A percentile compares a stretch with the other conserved stretches of the same genome.
These are phyloP conservation scores for Saccharomycopsis hybrid DNA, from an alignment of 1,139 yeast genomes.

Conservation along the genomic window DNA sequence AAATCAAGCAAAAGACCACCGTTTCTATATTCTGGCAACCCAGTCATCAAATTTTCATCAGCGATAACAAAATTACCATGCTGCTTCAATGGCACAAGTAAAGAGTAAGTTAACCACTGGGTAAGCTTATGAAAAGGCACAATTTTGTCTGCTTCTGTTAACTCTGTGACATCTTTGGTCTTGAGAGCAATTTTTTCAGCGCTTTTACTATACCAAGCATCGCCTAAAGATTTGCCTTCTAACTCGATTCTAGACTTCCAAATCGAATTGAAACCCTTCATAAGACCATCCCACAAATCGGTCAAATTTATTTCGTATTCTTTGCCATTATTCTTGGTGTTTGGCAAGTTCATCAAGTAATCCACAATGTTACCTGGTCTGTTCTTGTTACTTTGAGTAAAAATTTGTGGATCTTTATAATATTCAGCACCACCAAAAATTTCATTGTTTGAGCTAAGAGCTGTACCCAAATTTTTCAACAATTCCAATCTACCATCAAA, in stretches of 20 bases:
- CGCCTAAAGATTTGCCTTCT: conserved; percentile 46
- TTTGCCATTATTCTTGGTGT: conserved; percentile 20
- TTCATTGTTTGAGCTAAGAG: conserved; percentile 32
- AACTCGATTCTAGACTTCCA: conserved; percentile 49
- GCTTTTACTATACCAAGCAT: conserved; percentile 41
- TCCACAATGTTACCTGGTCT: conserved; percentile 53
- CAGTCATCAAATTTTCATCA: conserved; percentile 44
- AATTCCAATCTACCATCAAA: conserved; percentile 43
- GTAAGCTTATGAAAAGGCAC: conserved; percentile 57
- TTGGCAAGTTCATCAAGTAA: conserved; percentile 27
- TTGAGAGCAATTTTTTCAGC: conserved; percentile 28
- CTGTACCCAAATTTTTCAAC: conserved; percentile 39
- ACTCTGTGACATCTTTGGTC: conserved; percentile 23
- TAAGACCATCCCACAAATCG: conserved; percentile 44
- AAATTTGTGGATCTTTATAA: neutral
- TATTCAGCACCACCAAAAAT: conserved; percentile 38
- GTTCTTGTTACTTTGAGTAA: neutral
- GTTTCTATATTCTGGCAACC: conserved; percentile 57
- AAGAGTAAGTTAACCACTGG: conserved; percentile 57
- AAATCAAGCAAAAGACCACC: conserved; percentile 55
- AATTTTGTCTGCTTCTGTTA: conserved; percentile 31
- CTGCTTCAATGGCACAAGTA: conserved; percentile 43
- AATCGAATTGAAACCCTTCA: conserved; percentile 45
- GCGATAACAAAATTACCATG: conserved; percentile 35
- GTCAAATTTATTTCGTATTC: conserved; percentile 33